A percentile compares a stretch with the other conserved stretches of the same genome.
phyloP scores from a whole-genome alignment of 1,284 basidiomycete species.

The Phylloporus gajari region DNA sequence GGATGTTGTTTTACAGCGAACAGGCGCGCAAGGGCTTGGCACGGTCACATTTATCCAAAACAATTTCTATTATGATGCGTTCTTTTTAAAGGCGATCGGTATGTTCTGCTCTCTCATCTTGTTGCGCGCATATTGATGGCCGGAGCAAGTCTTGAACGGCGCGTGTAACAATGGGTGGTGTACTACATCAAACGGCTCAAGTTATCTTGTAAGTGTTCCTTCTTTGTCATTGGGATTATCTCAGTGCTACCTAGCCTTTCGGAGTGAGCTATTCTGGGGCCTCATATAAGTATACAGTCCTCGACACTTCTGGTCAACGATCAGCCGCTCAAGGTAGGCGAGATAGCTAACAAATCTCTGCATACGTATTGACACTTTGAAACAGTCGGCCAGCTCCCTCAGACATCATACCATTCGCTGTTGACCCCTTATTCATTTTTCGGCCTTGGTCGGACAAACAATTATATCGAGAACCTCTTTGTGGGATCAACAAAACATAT shows the following conservation, averaged over 20 bases:
- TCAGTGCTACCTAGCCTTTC: conserved; percentile 71
- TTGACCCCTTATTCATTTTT: conserved; percentile 95
- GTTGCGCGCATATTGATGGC: conserved; percentile 7
- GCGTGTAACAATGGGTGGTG: conserved; percentile 89
- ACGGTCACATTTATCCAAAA: conserved; percentile 91
- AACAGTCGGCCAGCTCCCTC: conserved; percentile 90
- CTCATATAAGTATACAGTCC: conserved; percentile 96
- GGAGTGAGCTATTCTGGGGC: conserved; percentile 95
- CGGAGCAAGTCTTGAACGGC: conserved; percentile 82
- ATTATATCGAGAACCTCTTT: conserved; percentile 98
- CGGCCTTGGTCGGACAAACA: conserved; percentile 98
- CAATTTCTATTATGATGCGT: conserved; percentile 98
- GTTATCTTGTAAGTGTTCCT: conserved; percentile 72
- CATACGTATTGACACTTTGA: conserved; percentile 17
- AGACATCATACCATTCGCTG: conserved; percentile 90
- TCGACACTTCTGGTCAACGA: conserved; percentile 91
- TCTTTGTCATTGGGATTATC: neutral
- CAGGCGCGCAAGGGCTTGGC: conserved; percentile 71
- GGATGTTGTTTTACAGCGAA: conserved; percentile 92
- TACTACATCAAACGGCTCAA: conserved; percentile 66
- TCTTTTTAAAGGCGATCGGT: conserved; percentile 98
- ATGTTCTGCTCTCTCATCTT: conserved; percentile 28
- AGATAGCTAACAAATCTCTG: neutral
- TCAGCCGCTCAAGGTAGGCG: conserved; percentile 86
- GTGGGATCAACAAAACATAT: conserved; percentile 87